phyloP scores from a whole-genome alignment of 2,329 filamentous ascomycete genomes.

The Penicillium paneum region DNA sequence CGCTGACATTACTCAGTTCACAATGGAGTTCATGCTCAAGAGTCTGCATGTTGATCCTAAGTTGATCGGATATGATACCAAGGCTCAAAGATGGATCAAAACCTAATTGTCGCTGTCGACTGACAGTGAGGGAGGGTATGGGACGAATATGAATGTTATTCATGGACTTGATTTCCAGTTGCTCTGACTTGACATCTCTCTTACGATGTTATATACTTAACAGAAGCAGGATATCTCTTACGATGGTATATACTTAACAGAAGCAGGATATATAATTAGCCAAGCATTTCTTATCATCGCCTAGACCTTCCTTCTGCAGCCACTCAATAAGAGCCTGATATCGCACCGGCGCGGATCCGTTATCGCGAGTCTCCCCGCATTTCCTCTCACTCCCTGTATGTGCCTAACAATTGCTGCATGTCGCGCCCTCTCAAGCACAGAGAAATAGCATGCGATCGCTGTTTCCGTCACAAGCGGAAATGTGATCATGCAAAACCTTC shows the following conservation, averaged over 20 bases:
- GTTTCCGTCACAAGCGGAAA: conserved; percentile 30
- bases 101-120: neutral
- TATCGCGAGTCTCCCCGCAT: conserved; percentile 13
- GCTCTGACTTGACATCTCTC: neutral
- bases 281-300: neutral
- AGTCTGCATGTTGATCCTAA: conserved; percentile 61
- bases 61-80: conserved; percentile 62
- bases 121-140: neutral
- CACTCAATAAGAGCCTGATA: conserved; percentile 6
- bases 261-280: neutral
- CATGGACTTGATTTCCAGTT: neutral
- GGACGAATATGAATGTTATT: neutral
- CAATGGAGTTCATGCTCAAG: conserved; percentile 67
- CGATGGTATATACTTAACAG: neutral
- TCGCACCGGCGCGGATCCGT: conserved; percentile 2
- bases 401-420: conserved; percentile 14
- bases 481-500: conserved; percentile 29
- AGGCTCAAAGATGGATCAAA: conserved; percentile 55
- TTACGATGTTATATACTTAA: neutral
- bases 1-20: conserved; percentile 48
- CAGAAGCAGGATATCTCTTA: neutral
- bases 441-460: conserved; percentile 28
- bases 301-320: conserved; percentile 15
- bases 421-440: conserved; percentile 24
- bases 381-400: neutral